Base-by-base conservation (phyloP, 2,329 filamentous ascomycete genomes). In the Exutisphaerella laricina region DNA sequence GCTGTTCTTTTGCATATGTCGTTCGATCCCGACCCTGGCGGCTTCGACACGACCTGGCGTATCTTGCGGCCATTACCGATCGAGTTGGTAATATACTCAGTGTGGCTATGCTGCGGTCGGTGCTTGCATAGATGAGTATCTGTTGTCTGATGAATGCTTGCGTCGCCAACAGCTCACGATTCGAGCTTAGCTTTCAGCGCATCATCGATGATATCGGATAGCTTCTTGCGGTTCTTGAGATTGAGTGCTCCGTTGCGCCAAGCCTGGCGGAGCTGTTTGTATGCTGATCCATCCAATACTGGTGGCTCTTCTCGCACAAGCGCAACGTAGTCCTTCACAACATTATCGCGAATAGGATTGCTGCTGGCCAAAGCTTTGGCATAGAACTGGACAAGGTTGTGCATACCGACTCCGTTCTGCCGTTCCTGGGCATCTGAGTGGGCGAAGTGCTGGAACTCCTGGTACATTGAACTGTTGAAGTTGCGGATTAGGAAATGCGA, bases 381-480 rank as follows among this genome's bases (percentile, higher is more conserved):
- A 62, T 85, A 85, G 63, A 81, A 86, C 34, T 75, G 74, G 54
- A 85, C 68, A 42, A 88, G 69, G 60, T 76, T 76, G 45, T 71
- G 72, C 58, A 85, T 68, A 36, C 84, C 84, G 50, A 68, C 68
- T 46, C 69, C 68, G 46, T 71, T 71, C 57, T 67, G 66, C 56
- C 70, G 70, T 50, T 72, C 63, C 44, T 66, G 62, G 42, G 74
- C 70, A 65, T 88, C 84, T 59, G 82, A 78, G 48, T 82, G 67
- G 42, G 84, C 84, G 61, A 77, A 72, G 56, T 70, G 69, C 51
- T 79, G 78, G 67, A 88, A 88, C 62, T 88, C 84, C 59, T 78
- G 70, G 67, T 88, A 88, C 78, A 89, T 85, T 59, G 70, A 71
- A 45, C 74, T 71, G 63, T 88, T 85, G 74, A 88, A 88, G 66